Base-by-base conservation (phyloP, 345 rosid genomes). In the Salix udensis region DNA sequence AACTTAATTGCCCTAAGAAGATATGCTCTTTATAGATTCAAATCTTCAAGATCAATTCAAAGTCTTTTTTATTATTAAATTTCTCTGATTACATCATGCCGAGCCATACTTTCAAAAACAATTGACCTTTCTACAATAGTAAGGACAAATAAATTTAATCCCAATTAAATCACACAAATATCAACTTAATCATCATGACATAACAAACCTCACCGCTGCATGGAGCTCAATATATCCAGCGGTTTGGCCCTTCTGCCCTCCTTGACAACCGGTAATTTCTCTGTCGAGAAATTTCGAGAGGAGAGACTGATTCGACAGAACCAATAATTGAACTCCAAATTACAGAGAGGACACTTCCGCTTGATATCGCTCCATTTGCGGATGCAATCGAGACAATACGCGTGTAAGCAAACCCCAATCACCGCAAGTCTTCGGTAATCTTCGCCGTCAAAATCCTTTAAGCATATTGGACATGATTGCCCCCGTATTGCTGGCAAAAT, bases 291-390 rank as follows among this genome's bases (percentile, higher is more conserved):
- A 7, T 14, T 74, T 18, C 82, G 50, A 28, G 85, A 80, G 8
- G 83, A 81, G 74, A 79, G 70, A 76, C 83, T 77, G 82, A 78
- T 83, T 2, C 74, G 75, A 76, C 74, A 83, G 77, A 87, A 84
- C 91, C 90, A 90, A 0, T 92, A 91, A 81, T 85, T 78, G 78
- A 90, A 89, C 48, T 67, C 55, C n/a, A 81, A 73, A 82, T 87
- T 91, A 83, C 98, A 89, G 80, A 94, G 92, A 71, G 97, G 95
- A 68, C 95, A 89, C 31, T 52, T 85, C 69, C 92, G 86, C 86
- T 87, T 89, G 79, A 90, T 42, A 39, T 84, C 72, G 86, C 97
- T 91, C 94, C 94, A 91, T 48, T 77, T 78, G 2, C 81, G 73
- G 67, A 91, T 90, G 79, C 97, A 91, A 3, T 24, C 78, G 62